phyloP scores from a whole-genome alignment of 2,329 filamentous ascomycete genomes.

The Harringtonia lauricola region DNA sequence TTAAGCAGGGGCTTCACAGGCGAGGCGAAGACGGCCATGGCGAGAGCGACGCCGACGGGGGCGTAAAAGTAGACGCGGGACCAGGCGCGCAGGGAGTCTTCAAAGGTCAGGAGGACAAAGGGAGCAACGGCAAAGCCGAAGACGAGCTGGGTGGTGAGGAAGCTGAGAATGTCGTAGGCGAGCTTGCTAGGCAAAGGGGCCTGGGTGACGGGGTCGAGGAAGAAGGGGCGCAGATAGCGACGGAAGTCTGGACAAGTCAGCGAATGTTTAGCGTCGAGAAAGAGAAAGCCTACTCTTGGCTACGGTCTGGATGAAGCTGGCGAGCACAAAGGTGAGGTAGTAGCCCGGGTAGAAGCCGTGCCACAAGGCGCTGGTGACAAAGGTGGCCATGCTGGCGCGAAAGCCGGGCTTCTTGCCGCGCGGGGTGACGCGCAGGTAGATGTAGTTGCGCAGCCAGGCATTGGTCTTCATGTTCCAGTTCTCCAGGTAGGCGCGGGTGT shows the following conservation, averaged over 20 bases:
- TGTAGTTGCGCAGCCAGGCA: conserved; percentile 88
- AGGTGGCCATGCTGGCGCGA: conserved; percentile 85
- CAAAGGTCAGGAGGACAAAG: conserved; percentile 71
- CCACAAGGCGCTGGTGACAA: conserved; percentile 91
- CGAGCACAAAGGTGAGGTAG: conserved; percentile 82
- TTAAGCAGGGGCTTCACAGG: conserved; percentile 56
- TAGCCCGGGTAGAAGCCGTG: conserved; percentile 98
- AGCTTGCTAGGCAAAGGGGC: conserved; percentile 60
- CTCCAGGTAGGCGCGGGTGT: conserved; percentile 81
- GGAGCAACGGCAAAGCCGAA: conserved; percentile 73
- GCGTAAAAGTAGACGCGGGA: conserved; percentile 80
- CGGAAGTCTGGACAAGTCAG: conserved; percentile 59
- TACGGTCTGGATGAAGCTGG: conserved; percentile 81
- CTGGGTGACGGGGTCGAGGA: conserved; percentile 67
- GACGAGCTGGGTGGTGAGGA: conserved; percentile 19
- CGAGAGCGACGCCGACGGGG: conserved; percentile 52
- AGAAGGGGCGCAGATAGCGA: conserved; percentile 83
- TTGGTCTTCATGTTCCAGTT: conserved; percentile 99
- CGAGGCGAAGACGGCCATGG: conserved; percentile 68
- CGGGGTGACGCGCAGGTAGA: conserved; percentile 91
- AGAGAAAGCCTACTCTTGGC: conserved; percentile 70
- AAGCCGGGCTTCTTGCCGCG: conserved; percentile 95
- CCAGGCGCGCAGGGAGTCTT: conserved; percentile 66
- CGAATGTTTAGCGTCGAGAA: neutral
- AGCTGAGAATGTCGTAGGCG: conserved; percentile 52